Evolutionary conservation across 1,284 basidiomycete species (phyloP).

Genomic region (Marasmius tenuissimus): DNA sequence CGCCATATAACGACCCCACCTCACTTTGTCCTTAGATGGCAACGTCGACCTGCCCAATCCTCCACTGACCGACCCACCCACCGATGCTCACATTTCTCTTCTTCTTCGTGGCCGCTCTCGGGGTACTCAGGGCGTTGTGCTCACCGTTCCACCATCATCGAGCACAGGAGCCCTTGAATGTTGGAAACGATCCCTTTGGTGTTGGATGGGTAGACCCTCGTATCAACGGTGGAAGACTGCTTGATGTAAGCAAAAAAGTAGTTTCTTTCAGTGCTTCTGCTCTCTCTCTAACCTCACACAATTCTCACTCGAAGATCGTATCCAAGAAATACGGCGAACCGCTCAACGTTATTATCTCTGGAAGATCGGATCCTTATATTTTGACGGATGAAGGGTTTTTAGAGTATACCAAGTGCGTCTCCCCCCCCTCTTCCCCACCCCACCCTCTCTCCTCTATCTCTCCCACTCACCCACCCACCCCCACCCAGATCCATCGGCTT

Average conservation of each 20-base stretch:
- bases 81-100: background rate
- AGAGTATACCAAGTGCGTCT: conserved; percentile 55
- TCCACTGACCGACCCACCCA: too few species aligned
- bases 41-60: background rate
- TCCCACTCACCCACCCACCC: conserved; percentile 4
- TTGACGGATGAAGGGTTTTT: conserved; percentile 66
- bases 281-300: background rate
- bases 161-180: background rate
- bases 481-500: conserved; percentile 70
- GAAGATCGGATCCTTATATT: conserved; percentile 63
- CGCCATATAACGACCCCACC: background rate
- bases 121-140: too few species aligned
- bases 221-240: conserved; percentile 62
- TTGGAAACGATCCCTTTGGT: background rate
- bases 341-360: conserved; percentile 62
- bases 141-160: background rate
- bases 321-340: conserved; percentile 69
- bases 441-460: background rate
- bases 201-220: conserved; percentile 72
- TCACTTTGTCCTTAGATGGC: background rate
- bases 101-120: background rate
- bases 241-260: conserved; percentile 54
- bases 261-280: background rate
- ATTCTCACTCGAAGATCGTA: conserved; percentile 50
- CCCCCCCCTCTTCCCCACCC: conserved; percentile 4